Evolutionary conservation across 169 alveolate species (phyloP), one percentile per base, ranked within the genome.

Genomic region (Plasmodium fragile): DNA sequence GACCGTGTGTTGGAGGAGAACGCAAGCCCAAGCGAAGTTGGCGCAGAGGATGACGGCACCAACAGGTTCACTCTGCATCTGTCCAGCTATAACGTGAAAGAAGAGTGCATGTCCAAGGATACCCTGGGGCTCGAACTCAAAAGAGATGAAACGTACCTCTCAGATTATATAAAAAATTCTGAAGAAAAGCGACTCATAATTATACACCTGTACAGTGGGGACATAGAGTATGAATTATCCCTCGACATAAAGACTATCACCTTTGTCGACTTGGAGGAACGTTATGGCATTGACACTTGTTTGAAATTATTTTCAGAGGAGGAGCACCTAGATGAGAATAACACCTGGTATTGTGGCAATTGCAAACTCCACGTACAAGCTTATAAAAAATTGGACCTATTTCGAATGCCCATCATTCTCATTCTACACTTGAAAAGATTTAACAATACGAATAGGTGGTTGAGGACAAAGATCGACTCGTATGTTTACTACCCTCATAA

Each of bases 361-460:
- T 98, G 99, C 93, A 96, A 97, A 81, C 93, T 96, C 39, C 98
- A 97, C 78, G 97, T 95, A 41, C 95, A 94, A 83, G 99, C 99
- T 6, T 93, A 92, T 53, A 98, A 98, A 84, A 96, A 96, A 87
- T 95, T 98, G 96, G 98, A 97, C 92, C 91, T 98, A 30, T 98
- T 96, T 92, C 94, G 95, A 2, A 95, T 97, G 52, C 99, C 99
- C 2, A 97, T 97, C 39, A 90, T 97, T 41, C 73, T 98, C 25
- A 97, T 98, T 0, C 59, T 98, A 28, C 98, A 97, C 93, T 92
- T 98, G 13, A 97, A 98, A 95, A 94, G 99, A 91, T 98, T 98
- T 77, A 97, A 97, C 96, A 93, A 95, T 75, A 52, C 85, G 22
- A 87, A 95, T 77, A 77, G 85, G 79, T 92, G 83, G 82, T 45